Conservation (phyloP, 495 filamentous ascomycete species). For the Filosporella fistucella region DNA sequence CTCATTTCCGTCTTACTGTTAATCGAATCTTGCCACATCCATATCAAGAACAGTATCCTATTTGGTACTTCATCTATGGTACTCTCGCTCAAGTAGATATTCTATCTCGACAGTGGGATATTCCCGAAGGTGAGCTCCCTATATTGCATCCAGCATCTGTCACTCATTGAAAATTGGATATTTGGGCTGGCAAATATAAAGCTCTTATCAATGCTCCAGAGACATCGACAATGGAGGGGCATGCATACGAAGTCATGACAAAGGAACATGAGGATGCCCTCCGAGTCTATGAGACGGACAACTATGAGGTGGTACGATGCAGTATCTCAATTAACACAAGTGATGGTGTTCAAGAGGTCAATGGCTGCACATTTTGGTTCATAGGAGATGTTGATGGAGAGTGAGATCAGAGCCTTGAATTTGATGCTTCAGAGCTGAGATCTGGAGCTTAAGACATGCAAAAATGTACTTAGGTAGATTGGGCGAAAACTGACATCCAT, state of each 20-base stretch:
- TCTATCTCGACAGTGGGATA: constrained; percentile 18
- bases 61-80: constrained; percentile 38
- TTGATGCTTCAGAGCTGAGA: background rate
- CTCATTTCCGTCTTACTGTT: constrained; percentile 25
- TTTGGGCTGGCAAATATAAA: constrained; percentile 34
- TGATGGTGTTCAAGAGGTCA: background rate
- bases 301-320: constrained; percentile 37
- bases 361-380: constrained; percentile 19
- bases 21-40: background rate
- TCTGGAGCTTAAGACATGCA: too few relatives aligned
- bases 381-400: constrained; percentile 9
- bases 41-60: constrained; percentile 26
- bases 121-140: constrained; percentile 13
- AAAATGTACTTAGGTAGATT: too few relatives aligned
- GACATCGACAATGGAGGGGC: constrained; percentile 25
- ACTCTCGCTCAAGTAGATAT: constrained; percentile 22
- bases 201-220: constrained; percentile 32
- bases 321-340: constrained; percentile 25
- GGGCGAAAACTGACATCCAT: too few relatives aligned
- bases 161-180: constrained; percentile 25
- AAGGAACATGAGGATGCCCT: constrained; percentile 33
- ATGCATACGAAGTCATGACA: constrained; percentile 30
- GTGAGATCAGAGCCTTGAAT: background rate
- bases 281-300: constrained; percentile 31
- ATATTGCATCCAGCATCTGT: constrained; percentile 22